Conservation (phyloP, 208 protist species). For the Wallacemonas collosoma region DNA sequence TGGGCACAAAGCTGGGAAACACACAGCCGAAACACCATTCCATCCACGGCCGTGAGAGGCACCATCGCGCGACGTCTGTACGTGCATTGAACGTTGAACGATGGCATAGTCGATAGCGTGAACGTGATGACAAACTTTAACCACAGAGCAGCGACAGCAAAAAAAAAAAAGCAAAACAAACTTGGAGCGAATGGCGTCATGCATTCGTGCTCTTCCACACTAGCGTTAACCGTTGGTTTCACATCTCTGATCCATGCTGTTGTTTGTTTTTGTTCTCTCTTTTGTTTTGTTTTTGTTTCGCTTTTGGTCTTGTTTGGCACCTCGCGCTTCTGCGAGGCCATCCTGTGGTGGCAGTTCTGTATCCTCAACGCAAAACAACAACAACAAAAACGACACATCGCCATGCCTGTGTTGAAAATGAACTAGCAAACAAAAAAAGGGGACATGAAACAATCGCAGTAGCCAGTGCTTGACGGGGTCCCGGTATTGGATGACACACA, state of each 20-base stretch:
- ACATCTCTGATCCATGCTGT: background rate
- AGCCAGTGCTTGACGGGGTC: too few species aligned
- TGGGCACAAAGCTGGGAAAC: too few species aligned
- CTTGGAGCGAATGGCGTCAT: background rate
- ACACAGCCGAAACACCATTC: too few species aligned
- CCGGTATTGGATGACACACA: too few species aligned
- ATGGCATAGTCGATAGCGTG: too few species aligned
- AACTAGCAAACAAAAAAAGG: background rate
- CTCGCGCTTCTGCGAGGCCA: background rate
- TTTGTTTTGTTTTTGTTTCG: conserved; percentile 20
- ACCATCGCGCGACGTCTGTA: too few species aligned
- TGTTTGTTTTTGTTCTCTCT: conserved; percentile 17
- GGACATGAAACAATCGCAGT: too few species aligned
- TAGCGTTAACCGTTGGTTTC: too few species aligned
- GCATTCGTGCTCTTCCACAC: too few species aligned
- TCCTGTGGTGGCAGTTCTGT: background rate
- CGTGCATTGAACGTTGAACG: too few species aligned
- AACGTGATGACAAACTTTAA: background rate
- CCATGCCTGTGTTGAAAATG: conserved; percentile 1
- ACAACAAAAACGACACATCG: background rate
- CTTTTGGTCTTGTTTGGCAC: conserved; percentile 16
- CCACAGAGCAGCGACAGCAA: background rate
- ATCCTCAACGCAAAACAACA: conserved; percentile 9
- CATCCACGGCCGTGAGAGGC: too few species aligned
- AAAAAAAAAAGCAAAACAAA: conserved; percentile 4